These are phyloP conservation scores for Amphicarpaea edgeworthii DNA, from an alignment of 306 rosid species.

Conservation along the genomic window DNA sequence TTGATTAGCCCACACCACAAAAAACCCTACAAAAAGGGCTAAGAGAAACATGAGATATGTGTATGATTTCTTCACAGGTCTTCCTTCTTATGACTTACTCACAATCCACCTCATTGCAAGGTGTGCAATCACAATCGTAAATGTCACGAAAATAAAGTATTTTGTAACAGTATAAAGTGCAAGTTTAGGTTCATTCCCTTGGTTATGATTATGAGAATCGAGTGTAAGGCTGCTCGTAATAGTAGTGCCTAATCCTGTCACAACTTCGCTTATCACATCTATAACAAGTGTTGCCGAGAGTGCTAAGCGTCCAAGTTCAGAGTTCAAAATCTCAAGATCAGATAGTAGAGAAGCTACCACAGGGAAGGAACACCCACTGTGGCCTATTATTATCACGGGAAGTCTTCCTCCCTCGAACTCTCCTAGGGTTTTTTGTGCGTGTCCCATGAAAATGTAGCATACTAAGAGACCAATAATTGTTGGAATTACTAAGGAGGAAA, in stretches of 20 bases:
- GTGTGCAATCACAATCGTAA: no score
- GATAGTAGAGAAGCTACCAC: constrained; percentile 48
- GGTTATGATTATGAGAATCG: no score
- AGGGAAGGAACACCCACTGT: constrained; percentile 45
- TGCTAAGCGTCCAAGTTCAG: constrained; percentile 53
- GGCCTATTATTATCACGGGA: constrained; percentile 32
- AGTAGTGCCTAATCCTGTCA: neutral
- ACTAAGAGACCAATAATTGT: neutral
- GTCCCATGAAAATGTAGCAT: accelerated
- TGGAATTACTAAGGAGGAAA: constrained; percentile 34
- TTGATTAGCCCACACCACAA: no score
- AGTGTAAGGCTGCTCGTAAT: no score
- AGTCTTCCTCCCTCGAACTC: neutral
- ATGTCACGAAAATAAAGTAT: no score
- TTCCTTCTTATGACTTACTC: no score
- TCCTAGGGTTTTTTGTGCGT: neutral
- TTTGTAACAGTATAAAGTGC: no score
- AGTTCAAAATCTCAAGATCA: constrained; percentile 51
- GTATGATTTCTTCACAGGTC: no score
- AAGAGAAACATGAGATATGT: no score
- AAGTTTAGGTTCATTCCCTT: no score
- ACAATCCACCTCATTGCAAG: no score
- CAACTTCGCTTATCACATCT: neutral
- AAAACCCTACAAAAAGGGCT: no score
- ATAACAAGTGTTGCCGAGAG: constrained; percentile 48